Evolutionary conservation across 805 yeast genomes (phyloP).

Genomic region (Starmerella scarabaei): DNA sequence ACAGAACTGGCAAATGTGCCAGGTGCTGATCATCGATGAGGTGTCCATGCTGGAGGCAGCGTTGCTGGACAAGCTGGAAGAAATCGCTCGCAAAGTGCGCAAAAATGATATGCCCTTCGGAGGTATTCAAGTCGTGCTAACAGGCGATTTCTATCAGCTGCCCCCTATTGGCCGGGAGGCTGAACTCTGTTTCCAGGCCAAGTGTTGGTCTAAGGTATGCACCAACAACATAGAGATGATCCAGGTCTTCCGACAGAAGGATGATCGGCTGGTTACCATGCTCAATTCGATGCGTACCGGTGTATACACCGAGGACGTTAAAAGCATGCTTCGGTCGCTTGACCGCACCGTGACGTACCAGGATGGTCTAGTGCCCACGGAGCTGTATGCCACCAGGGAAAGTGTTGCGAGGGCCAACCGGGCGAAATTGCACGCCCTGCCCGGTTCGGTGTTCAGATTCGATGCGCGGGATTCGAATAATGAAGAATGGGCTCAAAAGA

Average conservation of each 20-base stretch:
- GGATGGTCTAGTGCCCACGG: slow-evolving; percentile 83
- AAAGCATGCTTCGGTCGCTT: no score
- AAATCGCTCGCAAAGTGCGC: slow-evolving; percentile 47
- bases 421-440: slow-evolving; percentile 36
- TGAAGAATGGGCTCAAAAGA: slow-evolving; percentile 22
- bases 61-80: slow-evolving; percentile 61
- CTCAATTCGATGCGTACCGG: slow-evolving; percentile 74
- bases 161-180: slow-evolving; percentile 61
- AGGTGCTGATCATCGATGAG: slow-evolving; percentile 78
- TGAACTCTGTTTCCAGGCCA: slow-evolving; percentile 59
- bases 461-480: slow-evolving; percentile 35
- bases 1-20: slow-evolving; percentile 51
- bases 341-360: slow-evolving; percentile 40
- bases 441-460: slow-evolving; percentile 36
- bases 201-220: slow-evolving; percentile 55
- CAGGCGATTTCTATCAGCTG: slow-evolving; percentile 94
- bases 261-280: slow-evolving; percentile 58
- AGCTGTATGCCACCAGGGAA: slow-evolving; percentile 65
- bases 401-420: slow-evolving; percentile 73
- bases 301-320: slow-evolving; percentile 38
- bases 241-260: slow-evolving; percentile 78
- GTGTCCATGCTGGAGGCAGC: slow-evolving; percentile 84
- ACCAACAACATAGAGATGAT: slow-evolving; percentile 51
- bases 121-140: slow-evolving; percentile 75
- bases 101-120: slow-evolving; percentile 60